Evolutionary conservation across 139 green algal genomes (phyloP), one percentile per base, ranked within the genome.

Genomic region (Chlorella vulgaris): DNA sequence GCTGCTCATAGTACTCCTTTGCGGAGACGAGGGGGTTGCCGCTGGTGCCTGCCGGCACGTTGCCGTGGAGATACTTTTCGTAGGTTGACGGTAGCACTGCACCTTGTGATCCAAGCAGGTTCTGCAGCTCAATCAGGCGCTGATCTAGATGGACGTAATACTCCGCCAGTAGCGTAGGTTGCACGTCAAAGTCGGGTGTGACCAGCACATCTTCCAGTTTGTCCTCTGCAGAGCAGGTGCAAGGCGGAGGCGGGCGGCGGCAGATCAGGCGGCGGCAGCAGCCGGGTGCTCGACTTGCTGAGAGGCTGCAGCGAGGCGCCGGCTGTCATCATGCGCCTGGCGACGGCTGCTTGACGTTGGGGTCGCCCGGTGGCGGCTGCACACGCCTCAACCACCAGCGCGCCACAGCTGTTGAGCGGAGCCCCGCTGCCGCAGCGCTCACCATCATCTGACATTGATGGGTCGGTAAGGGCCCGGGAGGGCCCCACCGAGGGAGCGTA

Each of bases 1-100:
- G 78, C 39, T 84, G 78, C 53, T 84, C 78, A 29, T 84, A 84
- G 68, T 84, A 84, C 53, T 84, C 78, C 68, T 78, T 81, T 7
- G 81, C 81, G 22, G 70, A 67, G 36, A 85, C 81, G 4, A 85
- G 40, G 7, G 65, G 70, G 62, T 75, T 75, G 63, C 70, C 40
- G 33, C 26, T 29, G 29, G 35, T 70, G 29, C 70, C 70, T 0
- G 71, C 81, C 13, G 81, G 70, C 39, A 81, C 58, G 36, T 31
- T 61, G 74, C 81, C 81, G 71, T 85, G 81, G 55, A 85, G 13
- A 50, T 85, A 85, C 70, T 85, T 85, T 35, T 81, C 81, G 66
- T 81, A 85, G 7, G 71, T 85, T 36, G 70, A 81, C 26, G 81
- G 81, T 50, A 85, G 51, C 51, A 21, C 50, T 29, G 60, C 40